Evolutionary conservation across 441 rosid species (phyloP).

Genomic region (Cnidoscolus chayamansa): DNA sequence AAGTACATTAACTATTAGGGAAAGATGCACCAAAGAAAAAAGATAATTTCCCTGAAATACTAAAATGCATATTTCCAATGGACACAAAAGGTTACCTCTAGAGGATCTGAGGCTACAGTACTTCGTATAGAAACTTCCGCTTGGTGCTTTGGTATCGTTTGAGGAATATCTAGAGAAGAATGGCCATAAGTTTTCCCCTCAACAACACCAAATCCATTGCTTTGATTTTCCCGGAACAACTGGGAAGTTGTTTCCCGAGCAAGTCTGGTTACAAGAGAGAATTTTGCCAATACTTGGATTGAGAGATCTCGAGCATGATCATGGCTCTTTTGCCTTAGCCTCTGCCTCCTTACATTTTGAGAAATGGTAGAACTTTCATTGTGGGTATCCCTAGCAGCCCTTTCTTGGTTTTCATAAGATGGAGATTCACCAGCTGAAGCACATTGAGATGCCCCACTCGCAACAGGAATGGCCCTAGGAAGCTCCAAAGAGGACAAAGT

Average conservation of each 20-base stretch:
- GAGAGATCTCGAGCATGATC: slow-evolving; percentile 93
- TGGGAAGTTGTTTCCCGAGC: slow-evolving; percentile 94
- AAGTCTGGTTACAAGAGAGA: slow-evolving; percentile 92
- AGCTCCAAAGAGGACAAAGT: slow-evolving; percentile 92
- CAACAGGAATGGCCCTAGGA: slow-evolving; percentile 71
- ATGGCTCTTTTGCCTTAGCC: slow-evolving; percentile 62
- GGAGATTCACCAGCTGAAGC: slow-evolving; percentile 42
- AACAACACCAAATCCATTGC: slow-evolving; percentile 54
- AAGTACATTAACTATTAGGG: background rate
- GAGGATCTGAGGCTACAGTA: slow-evolving; percentile 73
- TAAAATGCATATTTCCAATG: slow-evolving; percentile 8
- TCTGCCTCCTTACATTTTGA: slow-evolving; percentile 49
- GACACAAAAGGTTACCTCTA: slow-evolving; percentile 54
- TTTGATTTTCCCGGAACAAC: slow-evolving; percentile 62
- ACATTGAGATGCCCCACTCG: slow-evolving; percentile 51
- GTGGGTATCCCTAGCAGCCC: slow-evolving; percentile 32
- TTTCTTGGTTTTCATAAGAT: slow-evolving; percentile 44
- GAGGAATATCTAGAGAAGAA: slow-evolving; percentile 41
- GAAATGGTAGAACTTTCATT: slow-evolving; percentile 40
- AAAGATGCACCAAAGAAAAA: background rate
- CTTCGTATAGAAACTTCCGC: slow-evolving; percentile 42
- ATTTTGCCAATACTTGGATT: slow-evolving; percentile 85
- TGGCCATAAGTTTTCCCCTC: slow-evolving; percentile 53
- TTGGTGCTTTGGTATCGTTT: slow-evolving; percentile 34
- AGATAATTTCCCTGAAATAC: background rate